Evolutionary conservation across 345 rosid species (phyloP), one percentile per base, ranked within the genome.

Genomic region (Dipteronia sinensis): DNA sequence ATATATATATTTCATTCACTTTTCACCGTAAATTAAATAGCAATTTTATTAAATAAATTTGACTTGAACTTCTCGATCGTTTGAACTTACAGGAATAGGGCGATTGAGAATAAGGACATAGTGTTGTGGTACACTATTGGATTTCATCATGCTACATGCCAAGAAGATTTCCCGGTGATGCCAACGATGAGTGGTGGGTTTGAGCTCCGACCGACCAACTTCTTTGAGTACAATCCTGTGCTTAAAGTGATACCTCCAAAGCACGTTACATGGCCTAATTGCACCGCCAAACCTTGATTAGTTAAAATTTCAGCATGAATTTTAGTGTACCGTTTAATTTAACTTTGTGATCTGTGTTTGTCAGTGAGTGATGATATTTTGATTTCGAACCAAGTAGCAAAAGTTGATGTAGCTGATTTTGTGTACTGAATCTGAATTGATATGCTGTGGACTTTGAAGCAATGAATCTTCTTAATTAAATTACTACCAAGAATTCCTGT

Each of bases 111-210:
- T 20, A 84, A 42, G 62, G 81, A 84, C 58, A 79, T 76, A 40
- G 84, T 81, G 40, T 5, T 76, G 38, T 84, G 84, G 81, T 81
- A 81, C 77, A 75, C 79, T 0, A 6, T 75, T 70, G 82, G 84
- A 3, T 27, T 81, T 72, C 84, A 81, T 47, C 87, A 81, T 40
- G 69, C 76, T 11, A 82, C 82, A n/a, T 81, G 38, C 67, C 82
- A 81, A 65, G 84, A 84, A 76, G 86, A 84, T 72, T 84, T 76
- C 38, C 82, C 84, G 2, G 3, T 78, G 6, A 78, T 84, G 84
- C 78, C 83, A 27, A 81, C 84, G 2, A 1, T 81, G 53, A 76
- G 68, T 22, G 27, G 42, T 17, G 83, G 69, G 20, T 81, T 81
- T 59, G 80, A 81, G 80, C 74, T 77, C 34, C 77, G 80, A 27